Evolutionary conservation across 164 flowering plant species (phyloP).

Genomic region (Stephania yunnanensis): DNA sequence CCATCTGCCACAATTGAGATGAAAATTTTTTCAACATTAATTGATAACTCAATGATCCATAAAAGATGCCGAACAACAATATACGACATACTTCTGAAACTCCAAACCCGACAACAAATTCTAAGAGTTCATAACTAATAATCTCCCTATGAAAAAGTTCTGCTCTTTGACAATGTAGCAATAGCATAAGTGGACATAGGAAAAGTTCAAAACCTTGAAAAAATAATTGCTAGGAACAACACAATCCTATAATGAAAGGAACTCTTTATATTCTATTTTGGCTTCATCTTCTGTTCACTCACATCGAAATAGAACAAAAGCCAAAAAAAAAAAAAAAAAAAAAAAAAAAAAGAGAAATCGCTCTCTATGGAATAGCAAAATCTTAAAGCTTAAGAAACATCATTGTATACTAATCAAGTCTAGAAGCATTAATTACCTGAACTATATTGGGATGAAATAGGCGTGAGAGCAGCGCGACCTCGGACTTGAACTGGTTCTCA

Average conservation of each 20-base stretch:
- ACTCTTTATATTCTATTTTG: too few relatives aligned
- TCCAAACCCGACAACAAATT: not conserved
- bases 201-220: too few relatives aligned
- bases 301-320: not conserved
- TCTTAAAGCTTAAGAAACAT: not conserved
- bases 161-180: too few relatives aligned
- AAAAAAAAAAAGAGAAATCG: not conserved
- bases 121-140: too few relatives aligned
- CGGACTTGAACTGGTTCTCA: conserved; percentile 79
- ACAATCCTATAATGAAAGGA: too few relatives aligned
- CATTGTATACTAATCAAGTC: not conserved
- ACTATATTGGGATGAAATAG: conserved; percentile 87
- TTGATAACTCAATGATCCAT: not conserved
- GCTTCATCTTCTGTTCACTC: too few relatives aligned
- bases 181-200: too few relatives aligned
- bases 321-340: not conserved
- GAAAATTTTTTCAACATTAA: not conserved
- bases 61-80: not conserved
- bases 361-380: not conserved
- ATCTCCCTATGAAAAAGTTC: too few relatives aligned
- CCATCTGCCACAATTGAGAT: not conserved
- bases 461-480: conserved; percentile 85
- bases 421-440: conserved; percentile 40
- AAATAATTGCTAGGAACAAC: too few relatives aligned
- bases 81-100: not conserved